These are phyloP conservation scores for Phalaenopsis equestris DNA, from an alignment of 106 monocot genomes.

Conservation along the genomic window DNA sequence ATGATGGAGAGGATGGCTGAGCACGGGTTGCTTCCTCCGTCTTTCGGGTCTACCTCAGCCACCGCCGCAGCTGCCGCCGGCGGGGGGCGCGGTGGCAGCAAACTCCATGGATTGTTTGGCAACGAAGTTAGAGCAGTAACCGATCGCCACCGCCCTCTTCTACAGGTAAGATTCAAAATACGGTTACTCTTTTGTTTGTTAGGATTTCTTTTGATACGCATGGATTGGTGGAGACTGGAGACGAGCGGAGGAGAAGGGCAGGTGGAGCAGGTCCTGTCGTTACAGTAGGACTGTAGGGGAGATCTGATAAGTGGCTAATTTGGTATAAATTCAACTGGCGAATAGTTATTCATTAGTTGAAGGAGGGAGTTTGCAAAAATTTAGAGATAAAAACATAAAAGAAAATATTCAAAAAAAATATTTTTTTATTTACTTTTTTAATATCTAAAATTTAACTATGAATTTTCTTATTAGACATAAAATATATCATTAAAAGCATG, in stretches of 20 bases:
- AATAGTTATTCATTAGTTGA: not conserved
- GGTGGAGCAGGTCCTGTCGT: not conserved
- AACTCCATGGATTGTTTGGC: not conserved
- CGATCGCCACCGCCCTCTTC: not conserved
- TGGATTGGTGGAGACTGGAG: conserved; percentile 2
- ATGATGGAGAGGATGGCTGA: conserved; percentile 57
- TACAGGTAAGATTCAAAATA: not conserved
- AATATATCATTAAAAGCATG: no score
- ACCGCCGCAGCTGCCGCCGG: not conserved
- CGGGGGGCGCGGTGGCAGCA: no score
- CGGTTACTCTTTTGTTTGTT: no score
- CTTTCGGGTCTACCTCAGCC: not conserved
- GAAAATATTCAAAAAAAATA: no score
- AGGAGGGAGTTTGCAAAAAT: no score
- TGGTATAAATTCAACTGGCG: not conserved
- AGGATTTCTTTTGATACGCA: not conserved
- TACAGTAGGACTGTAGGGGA: not conserved
- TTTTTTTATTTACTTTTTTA: no score
- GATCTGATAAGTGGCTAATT: not conserved
- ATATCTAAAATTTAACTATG: no score
- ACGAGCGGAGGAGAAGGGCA: not conserved
- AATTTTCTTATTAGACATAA: no score
- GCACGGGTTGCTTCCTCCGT: conserved; percentile 17
- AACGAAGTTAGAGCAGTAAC: not conserved
- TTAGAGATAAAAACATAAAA: no score